phyloP scores from a whole-genome alignment of 2,329 filamentous ascomycete species.

The Scortechinia acanthostroma region DNA sequence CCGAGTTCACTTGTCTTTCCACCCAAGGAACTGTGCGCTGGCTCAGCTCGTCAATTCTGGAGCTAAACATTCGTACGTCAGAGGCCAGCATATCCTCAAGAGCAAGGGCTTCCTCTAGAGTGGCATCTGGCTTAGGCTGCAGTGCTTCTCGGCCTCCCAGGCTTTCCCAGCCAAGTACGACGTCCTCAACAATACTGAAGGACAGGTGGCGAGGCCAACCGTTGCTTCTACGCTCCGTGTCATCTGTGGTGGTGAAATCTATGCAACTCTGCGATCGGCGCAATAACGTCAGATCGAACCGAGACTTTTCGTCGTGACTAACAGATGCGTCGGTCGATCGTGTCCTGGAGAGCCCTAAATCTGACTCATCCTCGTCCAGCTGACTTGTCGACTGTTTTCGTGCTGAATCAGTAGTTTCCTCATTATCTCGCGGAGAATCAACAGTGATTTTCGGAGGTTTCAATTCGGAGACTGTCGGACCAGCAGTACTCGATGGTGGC shows the following conservation, averaged over 20 bases:
- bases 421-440: too few species aligned
- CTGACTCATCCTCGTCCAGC: background rate
- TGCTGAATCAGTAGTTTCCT: too few species aligned
- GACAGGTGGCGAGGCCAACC: background rate
- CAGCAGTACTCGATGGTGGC: too few species aligned
- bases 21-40: background rate
- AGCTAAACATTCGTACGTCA: constrained; percentile 1
- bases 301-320: background rate
- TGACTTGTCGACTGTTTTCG: background rate
- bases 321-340: background rate
- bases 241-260: background rate
- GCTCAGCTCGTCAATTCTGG: background rate
- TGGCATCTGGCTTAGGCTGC: background rate
- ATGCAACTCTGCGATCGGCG: background rate
- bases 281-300: background rate
- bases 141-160: background rate
- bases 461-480: background rate
- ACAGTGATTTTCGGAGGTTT: background rate
- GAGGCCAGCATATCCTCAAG: background rate
- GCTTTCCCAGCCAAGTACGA: background rate
- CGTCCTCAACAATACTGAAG: background rate
- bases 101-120: background rate
- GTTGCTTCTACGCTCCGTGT: background rate
- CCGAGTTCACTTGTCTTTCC: constrained; percentile 1
- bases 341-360: background rate